These are phyloP conservation scores for Colletotrichum sp. DNA, from an alignment of 2,329 filamentous ascomycete genomes.

Conservation along the genomic window DNA sequence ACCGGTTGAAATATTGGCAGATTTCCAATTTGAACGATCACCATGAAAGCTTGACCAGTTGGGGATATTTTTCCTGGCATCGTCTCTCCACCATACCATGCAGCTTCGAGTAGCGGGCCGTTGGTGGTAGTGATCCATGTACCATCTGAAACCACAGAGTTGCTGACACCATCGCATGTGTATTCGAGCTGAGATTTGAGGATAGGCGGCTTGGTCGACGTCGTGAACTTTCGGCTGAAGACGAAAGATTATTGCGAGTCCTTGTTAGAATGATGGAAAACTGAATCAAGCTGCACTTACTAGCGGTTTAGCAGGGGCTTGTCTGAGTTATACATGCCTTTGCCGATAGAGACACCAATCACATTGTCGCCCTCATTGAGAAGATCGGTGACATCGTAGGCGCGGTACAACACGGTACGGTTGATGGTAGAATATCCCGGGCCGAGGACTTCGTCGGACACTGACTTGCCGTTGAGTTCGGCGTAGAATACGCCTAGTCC, in stretches of 20 bases:
- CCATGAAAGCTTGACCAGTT: neutral
- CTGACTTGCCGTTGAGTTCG: neutral
- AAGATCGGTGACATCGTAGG: constrained; percentile 5
- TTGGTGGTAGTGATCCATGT: constrained; percentile 9
- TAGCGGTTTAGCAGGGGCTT: constrained; percentile 12
- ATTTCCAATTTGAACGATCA: neutral
- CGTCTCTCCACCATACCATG: constrained; percentile 19
- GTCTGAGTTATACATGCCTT: constrained; percentile 14
- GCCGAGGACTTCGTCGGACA: constrained; percentile 4
- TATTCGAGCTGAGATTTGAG: constrained; percentile 21
- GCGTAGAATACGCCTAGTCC: constrained; percentile 14
- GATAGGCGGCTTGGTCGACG: neutral
- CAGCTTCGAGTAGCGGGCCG: constrained; percentile 8
- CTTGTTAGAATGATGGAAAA: neutral
- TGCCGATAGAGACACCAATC: constrained; percentile 12
- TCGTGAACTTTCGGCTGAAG: constrained; percentile 6
- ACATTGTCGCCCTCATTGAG: constrained; percentile 12
- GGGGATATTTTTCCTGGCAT: constrained; percentile 2
- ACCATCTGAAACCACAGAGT: neutral
- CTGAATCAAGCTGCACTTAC: neutral
- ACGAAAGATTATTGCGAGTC: neutral
- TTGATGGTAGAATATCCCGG: neutral
- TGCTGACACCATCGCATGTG: neutral
- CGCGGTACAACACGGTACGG: constrained; percentile 17
- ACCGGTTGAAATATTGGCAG: neutral